Base-by-base conservation (phyloP, 768 basidiomycete species). In the Hericium alpestre region DNA sequence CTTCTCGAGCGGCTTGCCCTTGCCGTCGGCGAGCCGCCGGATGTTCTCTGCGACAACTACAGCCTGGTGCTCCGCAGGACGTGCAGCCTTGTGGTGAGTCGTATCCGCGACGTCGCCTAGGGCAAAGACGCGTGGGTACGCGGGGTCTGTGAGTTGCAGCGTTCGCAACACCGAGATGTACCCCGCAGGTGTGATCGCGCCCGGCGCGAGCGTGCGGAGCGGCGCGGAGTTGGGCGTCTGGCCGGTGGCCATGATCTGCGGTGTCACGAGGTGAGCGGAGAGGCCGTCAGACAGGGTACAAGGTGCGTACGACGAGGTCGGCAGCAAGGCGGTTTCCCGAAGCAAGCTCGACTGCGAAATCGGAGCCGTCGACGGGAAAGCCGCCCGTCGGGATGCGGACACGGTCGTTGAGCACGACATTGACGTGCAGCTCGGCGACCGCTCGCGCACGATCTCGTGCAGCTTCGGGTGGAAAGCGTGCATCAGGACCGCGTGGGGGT, bases 211-310 rank as follows among this genome's bases (percentile, higher is more conserved):
- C 1, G 61, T 55, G 3, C 37, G 32, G 13, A 72, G 55, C 22
- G 67, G 64, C 8, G 23, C 38, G 25, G 65, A 66, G 48, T 66
- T 62, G 11, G 71, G 68, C 3, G 59, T 62, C 15, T 69, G 65
- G 15, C 71, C 69, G 16, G 65, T 68, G 27, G 69, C 69, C n/a
- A 61, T 55, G 47, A 70, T 67, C 68, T 71, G 15, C 9, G 18
- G 18, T 18, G 18, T 55, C 49, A 7, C 11, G 16, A n/a, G 47
- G 18, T 38, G 38, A 41, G 18, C 15, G 15, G 22, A 55, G 38
- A 8, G 20, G 53, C 20, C 32, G 15, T n/a, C 37, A n/a, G 22
- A 38, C 13, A 51, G n/a, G n/a, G 22, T 0, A 9, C 6, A 23
- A 27, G 9, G 16, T 38, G 52, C 60, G 18, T 50, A 65, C 64